Evolutionary conservation across 495 filamentous ascomycete genomes (phyloP), one percentile per base, ranked within the genome.

Genomic region (Tuber melanosporum): DNA sequence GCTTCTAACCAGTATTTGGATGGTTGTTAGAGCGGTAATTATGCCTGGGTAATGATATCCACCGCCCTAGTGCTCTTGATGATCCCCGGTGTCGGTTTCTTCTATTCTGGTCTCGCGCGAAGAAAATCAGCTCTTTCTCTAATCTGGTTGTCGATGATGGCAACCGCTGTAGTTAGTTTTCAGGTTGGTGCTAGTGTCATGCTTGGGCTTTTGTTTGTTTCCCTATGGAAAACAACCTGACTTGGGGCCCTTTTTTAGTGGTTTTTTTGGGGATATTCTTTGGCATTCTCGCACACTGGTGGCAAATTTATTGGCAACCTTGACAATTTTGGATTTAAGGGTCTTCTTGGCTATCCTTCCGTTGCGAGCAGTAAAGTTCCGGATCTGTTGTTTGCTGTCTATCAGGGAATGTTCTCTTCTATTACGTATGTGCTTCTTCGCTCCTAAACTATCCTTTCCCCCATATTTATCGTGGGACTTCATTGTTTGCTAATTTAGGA

Each of bases 211-310:
- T 62, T 70, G 26, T 81, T 71, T 73, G 2, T 39, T 73, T 66
- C 26, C 12, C 3, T 32, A 32, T n/a, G 57, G 57, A n/a, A 66
- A 66, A 15, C 3, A 32, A 15, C 10, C 57, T 66, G 57, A 66
- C 52, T 71, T 81, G 70, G 73, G 19, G 41, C 22, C 0, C 2
- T 41, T 41, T 41, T 22, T 74, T 66, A 83, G 85, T 99, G 95
- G 95, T 99, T 98, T 88, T 97, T 99, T 88, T 98, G 95, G 95
- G 95, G 95, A 57, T 98, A 95, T 84, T 97, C 94, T 5, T 87
- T 99, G 47, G 89, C 94, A 70, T 99, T 98, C 87, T 96, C 93
- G 42, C 93, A 97, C 84, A 87, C 89, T 17, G 93, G 92, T 20
- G 92, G 92, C 73, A 89, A 86, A 71, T 99, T 88, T 85, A 94